These are phyloP conservation scores for Phialemonium atrogriseum DNA, from an alignment of 2,329 filamentous ascomycete species.

Conservation along the genomic window DNA sequence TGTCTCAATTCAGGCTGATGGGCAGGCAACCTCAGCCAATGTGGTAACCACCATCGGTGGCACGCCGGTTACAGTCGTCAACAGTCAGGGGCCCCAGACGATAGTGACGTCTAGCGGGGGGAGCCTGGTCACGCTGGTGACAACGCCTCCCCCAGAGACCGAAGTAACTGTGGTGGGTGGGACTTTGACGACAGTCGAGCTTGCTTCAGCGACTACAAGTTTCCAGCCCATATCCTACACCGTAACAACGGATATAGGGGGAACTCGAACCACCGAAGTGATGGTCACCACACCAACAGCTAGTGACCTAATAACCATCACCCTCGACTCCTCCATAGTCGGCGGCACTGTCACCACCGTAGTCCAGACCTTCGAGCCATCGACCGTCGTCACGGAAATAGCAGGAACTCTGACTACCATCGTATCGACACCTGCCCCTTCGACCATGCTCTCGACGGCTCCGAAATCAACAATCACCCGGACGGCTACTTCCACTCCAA, in stretches of 20 bases:
- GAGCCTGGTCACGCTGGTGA: conserved; percentile 13
- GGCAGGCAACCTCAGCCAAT: conserved; percentile 14
- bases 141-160: conserved; percentile 14
- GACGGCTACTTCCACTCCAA: conserved; percentile 13
- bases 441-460: conserved; percentile 11
- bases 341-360: conserved; percentile 14
- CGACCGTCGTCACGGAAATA: conserved; percentile 15
- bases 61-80: conserved; percentile 14
- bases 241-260: conserved; percentile 17
- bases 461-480: conserved; percentile 12
- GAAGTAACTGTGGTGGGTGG: conserved; percentile 12
- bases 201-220: conserved; percentile 11
- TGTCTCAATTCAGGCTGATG: conserved; percentile 11
- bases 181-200: conserved; percentile 10
- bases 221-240: conserved; percentile 16
- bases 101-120: conserved; percentile 17
- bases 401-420: conserved; percentile 12
- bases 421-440: conserved; percentile 12
- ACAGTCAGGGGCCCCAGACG: conserved; percentile 13
- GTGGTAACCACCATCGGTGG: conserved; percentile 17
- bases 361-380: conserved; percentile 17
- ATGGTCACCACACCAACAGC: conserved; percentile 18
- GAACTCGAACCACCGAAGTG: conserved; percentile 15
- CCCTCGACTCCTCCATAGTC: conserved; percentile 14
- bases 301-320: conserved; percentile 14